These are phyloP conservation scores for Citropsis articulata DNA, from an alignment of 345 rosid genomes.

Conservation along the genomic window DNA sequence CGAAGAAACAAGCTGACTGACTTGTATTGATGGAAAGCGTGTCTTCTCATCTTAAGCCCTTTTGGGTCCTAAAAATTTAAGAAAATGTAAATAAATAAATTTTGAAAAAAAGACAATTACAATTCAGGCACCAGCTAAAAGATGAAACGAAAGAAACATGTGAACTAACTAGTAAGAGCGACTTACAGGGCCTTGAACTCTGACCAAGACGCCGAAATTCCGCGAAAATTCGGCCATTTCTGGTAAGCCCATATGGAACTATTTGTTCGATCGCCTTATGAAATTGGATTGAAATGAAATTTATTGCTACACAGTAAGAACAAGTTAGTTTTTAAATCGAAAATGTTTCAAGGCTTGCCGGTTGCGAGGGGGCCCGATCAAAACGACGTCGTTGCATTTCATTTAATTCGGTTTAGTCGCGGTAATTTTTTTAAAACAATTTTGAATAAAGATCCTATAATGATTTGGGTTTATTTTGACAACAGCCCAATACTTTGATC, in stretches of 20 bases:
- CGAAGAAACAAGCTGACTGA: conserved; percentile 29
- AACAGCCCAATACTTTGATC: not conserved
- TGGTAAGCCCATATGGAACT: conserved; percentile 48
- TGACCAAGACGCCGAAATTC: conserved; percentile 72
- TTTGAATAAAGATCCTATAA: not conserved
- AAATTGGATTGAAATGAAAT: not conserved
- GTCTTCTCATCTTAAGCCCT: conserved; percentile 87
- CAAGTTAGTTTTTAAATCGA: too few relatives aligned
- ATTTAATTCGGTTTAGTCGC: too few relatives aligned
- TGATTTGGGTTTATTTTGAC: not conserved
- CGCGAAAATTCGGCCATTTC: conserved; percentile 50
- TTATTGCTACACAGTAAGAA: not conserved
- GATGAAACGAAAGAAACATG: not conserved
- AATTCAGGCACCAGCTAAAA: not conserved
- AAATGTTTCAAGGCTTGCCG: not conserved
- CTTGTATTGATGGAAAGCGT: conserved; percentile 87
- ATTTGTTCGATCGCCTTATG: not conserved
- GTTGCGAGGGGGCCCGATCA: not conserved
- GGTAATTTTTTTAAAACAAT: too few relatives aligned
- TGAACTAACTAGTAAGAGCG: not conserved
- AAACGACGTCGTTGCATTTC: not conserved
- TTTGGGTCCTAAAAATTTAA: conserved; percentile 62
- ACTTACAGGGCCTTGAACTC: conserved; percentile 82
- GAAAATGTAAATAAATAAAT: too few relatives aligned
- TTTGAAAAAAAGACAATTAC: not conserved